Evolutionary conservation across 352 stramenopile genomes (phyloP).

Genomic region (Phytophthora constricta): DNA sequence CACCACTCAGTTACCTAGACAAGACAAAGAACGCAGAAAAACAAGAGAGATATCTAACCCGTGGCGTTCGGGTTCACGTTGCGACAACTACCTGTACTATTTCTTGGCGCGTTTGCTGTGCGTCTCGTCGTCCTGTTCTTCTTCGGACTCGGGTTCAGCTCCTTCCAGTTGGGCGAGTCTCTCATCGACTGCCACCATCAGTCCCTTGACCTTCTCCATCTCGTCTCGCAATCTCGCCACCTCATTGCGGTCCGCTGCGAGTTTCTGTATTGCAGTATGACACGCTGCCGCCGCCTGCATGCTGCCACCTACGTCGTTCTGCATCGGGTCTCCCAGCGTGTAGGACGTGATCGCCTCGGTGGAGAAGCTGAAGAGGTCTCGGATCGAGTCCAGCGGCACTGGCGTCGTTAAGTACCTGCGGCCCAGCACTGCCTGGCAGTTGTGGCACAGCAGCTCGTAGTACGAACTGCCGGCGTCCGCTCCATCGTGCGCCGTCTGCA

Average conservation of each 20-base stretch:
- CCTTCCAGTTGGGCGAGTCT: slow-evolving; percentile 69
- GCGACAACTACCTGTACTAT: slow-evolving; percentile 20
- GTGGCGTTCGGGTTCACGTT: slow-evolving; percentile 13
- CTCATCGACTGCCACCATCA: slow-evolving; percentile 79
- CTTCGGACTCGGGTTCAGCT: slow-evolving; percentile 52
- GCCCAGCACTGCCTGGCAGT: slow-evolving; percentile 83
- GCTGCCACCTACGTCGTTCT: slow-evolving; percentile 4
- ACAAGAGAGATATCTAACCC: slow-evolving; percentile 31
- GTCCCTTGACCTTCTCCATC: slow-evolving; percentile 80
- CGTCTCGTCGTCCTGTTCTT: slow-evolving; percentile 38
- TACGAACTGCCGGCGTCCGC: slow-evolving; percentile 76
- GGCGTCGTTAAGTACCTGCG: slow-evolving; percentile 82
- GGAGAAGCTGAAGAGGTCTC: slow-evolving; percentile 75
- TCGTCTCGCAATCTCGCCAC: slow-evolving; percentile 63
- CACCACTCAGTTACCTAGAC: slow-evolving; percentile 17
- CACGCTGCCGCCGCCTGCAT: slow-evolving; percentile 43
- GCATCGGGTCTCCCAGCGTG: slow-evolving; percentile 74
- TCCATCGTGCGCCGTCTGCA: slow-evolving; percentile 56
- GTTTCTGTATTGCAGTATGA: slow-evolving; percentile 39
- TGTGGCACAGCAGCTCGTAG: slow-evolving; percentile 77
- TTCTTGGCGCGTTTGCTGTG: slow-evolving; percentile 10
- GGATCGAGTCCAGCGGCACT: slow-evolving; percentile 61
- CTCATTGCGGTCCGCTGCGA: slow-evolving; percentile 59
- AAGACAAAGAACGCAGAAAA: slow-evolving; percentile 35
- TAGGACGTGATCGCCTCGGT: slow-evolving; percentile 81